These are phyloP conservation scores for Exophiala alcalophila DNA, from an alignment of 2,329 filamentous ascomycete species.

Conservation along the genomic window DNA sequence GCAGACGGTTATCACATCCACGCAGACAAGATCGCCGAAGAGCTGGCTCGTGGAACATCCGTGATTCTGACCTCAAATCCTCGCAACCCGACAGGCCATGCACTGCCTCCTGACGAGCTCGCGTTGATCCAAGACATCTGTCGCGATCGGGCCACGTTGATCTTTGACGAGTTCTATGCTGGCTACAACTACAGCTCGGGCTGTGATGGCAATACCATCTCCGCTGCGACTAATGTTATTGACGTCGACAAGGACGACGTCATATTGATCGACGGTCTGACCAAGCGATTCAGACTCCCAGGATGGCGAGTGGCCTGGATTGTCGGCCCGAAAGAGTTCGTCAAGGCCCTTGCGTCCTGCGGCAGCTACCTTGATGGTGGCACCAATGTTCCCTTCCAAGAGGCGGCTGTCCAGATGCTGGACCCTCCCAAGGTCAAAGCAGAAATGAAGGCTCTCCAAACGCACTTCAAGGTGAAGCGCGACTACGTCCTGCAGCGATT, in stretches of 20 bases:
- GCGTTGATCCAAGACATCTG: slow-evolving; percentile 91
- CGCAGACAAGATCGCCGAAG: slow-evolving; percentile 86
- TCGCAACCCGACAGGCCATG: slow-evolving; percentile 86
- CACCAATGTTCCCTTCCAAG: slow-evolving; percentile 92
- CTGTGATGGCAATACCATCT: slow-evolving; percentile 87
- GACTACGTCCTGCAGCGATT: slow-evolving; percentile 84
- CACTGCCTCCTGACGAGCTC: slow-evolving; percentile 79
- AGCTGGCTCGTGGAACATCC: slow-evolving; percentile 78
- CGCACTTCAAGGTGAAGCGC: slow-evolving; percentile 87
- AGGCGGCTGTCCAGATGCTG: slow-evolving; percentile 90
- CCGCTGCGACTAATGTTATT: slow-evolving; percentile 78
- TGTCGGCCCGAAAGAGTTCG: slow-evolving; percentile 91
- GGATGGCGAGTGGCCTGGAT: slow-evolving; percentile 98
- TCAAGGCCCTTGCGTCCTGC: slow-evolving; percentile 86
- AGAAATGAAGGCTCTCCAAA: slow-evolving; percentile 88
- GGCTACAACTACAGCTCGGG: slow-evolving; percentile 94
- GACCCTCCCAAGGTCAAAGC: slow-evolving; percentile 73
- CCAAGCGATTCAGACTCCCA: slow-evolving; percentile 92
- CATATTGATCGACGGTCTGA: slow-evolving; percentile 90
- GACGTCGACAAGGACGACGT: slow-evolving; percentile 90
- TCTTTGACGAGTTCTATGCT: slow-evolving; percentile 95
- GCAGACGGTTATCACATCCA: slow-evolving; percentile 91
- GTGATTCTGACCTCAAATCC: slow-evolving; percentile 95
- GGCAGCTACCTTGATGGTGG: slow-evolving; percentile 93
- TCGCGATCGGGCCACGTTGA: slow-evolving; percentile 82